These are phyloP conservation scores for Boechera stricta DNA, from an alignment of 345 rosid genomes.

Conservation along the genomic window DNA sequence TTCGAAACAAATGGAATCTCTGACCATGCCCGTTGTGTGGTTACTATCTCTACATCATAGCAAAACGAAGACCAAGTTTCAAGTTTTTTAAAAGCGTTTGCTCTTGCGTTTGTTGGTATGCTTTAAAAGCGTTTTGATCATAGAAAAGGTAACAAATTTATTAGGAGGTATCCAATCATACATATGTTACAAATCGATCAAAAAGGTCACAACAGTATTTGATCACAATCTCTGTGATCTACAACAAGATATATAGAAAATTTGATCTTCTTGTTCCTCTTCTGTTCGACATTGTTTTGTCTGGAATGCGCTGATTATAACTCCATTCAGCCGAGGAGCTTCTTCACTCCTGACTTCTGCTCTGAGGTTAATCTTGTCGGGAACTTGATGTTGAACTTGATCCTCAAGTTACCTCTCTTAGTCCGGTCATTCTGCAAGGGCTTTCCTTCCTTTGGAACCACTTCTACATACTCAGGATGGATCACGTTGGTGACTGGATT, in stretches of 20 bases:
- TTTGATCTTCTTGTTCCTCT: neutral
- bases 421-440: constrained; percentile 62
- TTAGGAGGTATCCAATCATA: constrained; percentile 5
- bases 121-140: neutral
- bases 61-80: too few relatives aligned
- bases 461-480: constrained; percentile 59
- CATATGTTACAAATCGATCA: constrained; percentile 36
- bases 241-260: constrained; percentile 21
- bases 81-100: too few relatives aligned
- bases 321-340: constrained; percentile 42
- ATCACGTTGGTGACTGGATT: constrained; percentile 52
- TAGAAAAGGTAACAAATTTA: neutral
- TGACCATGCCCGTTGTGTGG: too few relatives aligned
- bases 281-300: neutral
- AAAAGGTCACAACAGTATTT: constrained; percentile 18
- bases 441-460: constrained; percentile 64
- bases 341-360: constrained; percentile 61
- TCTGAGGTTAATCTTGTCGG: constrained; percentile 57
- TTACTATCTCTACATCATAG: too few relatives aligned
- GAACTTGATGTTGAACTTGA: constrained; percentile 67
- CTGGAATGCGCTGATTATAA: neutral
- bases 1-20: too few relatives aligned
- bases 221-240: constrained; percentile 2
- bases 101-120: neutral
- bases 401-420: constrained; percentile 58